A percentile compares a stretch with the other conserved stretches of the same genome.
phyloP scores from a whole-genome alignment of 257 asterid species.

The Penstemon eatonii region DNA sequence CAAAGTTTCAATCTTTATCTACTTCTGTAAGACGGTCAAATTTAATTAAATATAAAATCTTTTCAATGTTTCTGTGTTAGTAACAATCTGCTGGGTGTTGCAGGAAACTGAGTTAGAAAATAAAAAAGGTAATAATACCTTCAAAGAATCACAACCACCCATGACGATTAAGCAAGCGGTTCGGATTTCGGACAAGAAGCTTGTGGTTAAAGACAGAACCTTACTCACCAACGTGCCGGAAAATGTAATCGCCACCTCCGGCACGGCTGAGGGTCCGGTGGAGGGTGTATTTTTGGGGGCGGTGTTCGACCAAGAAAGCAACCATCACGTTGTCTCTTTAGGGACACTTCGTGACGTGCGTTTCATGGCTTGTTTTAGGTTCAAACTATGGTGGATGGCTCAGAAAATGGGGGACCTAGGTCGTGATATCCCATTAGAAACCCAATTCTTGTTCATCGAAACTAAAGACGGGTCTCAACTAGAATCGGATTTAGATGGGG shows the following conservation, averaged over 20 bases:
- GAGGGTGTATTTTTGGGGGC: conserved; percentile 51
- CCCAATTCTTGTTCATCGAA: conserved; percentile 71
- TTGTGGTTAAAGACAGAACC: conserved; percentile 48
- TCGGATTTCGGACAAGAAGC: conserved; percentile 42
- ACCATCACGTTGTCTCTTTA: conserved; percentile 41
- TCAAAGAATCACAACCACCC: conserved; percentile 7
- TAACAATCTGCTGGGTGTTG: not conserved
- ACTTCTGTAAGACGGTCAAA: not conserved
- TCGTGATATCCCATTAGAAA: conserved; percentile 70
- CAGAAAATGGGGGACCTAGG: conserved; percentile 84
- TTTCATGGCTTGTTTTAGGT: conserved; percentile 78
- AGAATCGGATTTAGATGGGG: conserved; percentile 37
- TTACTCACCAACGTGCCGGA: conserved; percentile 49
- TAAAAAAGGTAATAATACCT: not conserved
- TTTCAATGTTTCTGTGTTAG: too few relatives aligned
- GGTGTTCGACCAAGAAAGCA: conserved; percentile 38
- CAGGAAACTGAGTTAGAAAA: conserved; percentile 32
- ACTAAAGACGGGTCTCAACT: conserved; percentile 52
- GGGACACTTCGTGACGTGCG: conserved; percentile 53
- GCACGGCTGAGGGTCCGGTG: conserved; percentile 43
- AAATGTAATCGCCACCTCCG: conserved; percentile 51
- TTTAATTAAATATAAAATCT: too few relatives aligned
- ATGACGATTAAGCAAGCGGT: conserved; percentile 55
- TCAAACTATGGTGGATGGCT: conserved; percentile 93
- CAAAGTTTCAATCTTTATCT: not conserved